Conservation (phyloP, 108 stramenopile species). For the Nitzschia palea region DNA sequence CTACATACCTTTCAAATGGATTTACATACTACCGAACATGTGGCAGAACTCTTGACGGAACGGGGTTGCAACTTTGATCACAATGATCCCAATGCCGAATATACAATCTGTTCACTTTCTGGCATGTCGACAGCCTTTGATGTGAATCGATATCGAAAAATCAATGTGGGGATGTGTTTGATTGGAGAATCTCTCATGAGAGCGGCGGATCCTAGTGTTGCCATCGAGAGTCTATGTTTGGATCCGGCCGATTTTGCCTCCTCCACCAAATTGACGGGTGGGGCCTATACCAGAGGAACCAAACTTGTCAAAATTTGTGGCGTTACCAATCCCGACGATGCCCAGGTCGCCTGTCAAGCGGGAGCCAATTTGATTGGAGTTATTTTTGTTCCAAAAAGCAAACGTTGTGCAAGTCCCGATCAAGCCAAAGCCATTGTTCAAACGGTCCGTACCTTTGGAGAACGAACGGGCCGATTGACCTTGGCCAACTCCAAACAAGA, state of each 20-base stretch:
- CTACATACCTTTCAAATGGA: slow-evolving; percentile 97
- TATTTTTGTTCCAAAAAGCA: slow-evolving; percentile 91
- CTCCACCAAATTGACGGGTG: slow-evolving; percentile 34
- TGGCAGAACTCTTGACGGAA: slow-evolving; percentile 56
- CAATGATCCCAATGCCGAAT: slow-evolving; percentile 33
- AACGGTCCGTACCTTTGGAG: slow-evolving; percentile 87
- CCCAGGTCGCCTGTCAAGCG: slow-evolving; percentile 82
- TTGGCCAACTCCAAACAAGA: slow-evolving; percentile 13
- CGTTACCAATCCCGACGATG: slow-evolving; percentile 89
- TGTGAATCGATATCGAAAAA: slow-evolving; percentile 82
- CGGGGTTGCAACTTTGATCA: slow-evolving; percentile 59
- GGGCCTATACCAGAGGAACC: slow-evolving; percentile 81
- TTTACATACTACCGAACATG: slow-evolving; percentile 81
- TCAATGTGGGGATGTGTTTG: slow-evolving; percentile 89
- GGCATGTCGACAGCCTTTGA: slow-evolving; percentile 88
- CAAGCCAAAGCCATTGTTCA: slow-evolving; percentile 74
- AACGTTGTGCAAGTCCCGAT: slow-evolving; percentile 72
- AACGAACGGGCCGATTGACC: slow-evolving; percentile 54
- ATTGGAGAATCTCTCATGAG: slow-evolving; percentile 99
- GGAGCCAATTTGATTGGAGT: slow-evolving; percentile 96
- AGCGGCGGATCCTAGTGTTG: slow-evolving; percentile 79
- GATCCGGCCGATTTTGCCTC: slow-evolving; percentile 71
- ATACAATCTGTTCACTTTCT: slow-evolving; percentile 75
- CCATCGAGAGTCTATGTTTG: slow-evolving; percentile 83
- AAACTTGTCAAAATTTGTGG: slow-evolving; percentile 95